These are phyloP conservation scores for Cavenderia fasciculata DNA, from an alignment of 78 protist genomes.

Conservation along the genomic window DNA sequence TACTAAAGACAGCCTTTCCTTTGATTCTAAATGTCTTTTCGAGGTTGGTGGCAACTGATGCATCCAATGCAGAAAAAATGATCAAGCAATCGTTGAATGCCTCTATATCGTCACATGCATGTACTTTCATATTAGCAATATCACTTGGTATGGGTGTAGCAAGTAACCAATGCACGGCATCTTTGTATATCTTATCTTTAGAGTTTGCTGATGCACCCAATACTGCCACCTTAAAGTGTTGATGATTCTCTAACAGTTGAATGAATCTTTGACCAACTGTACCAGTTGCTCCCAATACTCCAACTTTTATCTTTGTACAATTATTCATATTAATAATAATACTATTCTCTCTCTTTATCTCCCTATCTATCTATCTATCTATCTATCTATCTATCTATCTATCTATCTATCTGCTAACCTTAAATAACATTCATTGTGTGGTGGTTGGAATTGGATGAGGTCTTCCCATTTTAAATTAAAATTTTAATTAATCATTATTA, in stretches of 20 bases:
- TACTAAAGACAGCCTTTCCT: slow-evolving; percentile 69
- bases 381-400: too few relatives aligned
- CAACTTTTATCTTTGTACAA: slow-evolving; percentile 45
- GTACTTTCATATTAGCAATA: slow-evolving; percentile 25
- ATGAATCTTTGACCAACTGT: slow-evolving; percentile 86
- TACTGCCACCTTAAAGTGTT: slow-evolving; percentile 56
- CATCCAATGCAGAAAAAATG: slow-evolving; percentile 83
- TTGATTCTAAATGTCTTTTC: slow-evolving; percentile 45
- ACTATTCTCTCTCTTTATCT: too few relatives aligned
- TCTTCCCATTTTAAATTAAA: too few relatives aligned
- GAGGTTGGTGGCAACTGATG: slow-evolving; percentile 71
- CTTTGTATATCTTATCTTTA: slow-evolving; percentile 37
- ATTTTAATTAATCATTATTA: too few relatives aligned
- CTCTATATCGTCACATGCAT: slow-evolving; percentile 25
- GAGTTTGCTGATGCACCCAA: slow-evolving; percentile 84
- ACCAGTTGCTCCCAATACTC: slow-evolving; percentile 85
- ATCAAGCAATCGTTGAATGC: slow-evolving; percentile 26
- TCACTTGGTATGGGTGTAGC: slow-evolving; percentile 52
- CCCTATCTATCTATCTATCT: too few relatives aligned
- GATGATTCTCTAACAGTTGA: slow-evolving; percentile 78
- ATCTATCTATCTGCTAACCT: too few relatives aligned
- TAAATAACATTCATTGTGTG: too few relatives aligned
- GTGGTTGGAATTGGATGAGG: too few relatives aligned
- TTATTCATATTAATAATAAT: too few relatives aligned
- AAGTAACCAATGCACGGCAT: slow-evolving; percentile 55